A percentile compares a stretch with the other conserved stretches of the same genome.
Evolutionary conservation across 345 rosid species (phyloP).

Genomic region (Sonneratia caseolaris): DNA sequence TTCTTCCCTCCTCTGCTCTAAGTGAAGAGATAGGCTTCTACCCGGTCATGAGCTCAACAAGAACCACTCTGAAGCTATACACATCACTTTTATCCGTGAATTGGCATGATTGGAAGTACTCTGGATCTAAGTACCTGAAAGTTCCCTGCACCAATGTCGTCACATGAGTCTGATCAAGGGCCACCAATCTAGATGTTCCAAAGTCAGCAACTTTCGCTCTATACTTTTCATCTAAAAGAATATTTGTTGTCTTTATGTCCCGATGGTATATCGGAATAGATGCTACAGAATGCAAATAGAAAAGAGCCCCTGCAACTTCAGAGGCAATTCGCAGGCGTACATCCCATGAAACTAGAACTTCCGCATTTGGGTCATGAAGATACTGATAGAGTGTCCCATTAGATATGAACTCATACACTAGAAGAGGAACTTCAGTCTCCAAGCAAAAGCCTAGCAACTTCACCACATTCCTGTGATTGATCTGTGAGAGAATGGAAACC

Average conservation of each 20-base stretch:
- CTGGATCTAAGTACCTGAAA: background rate
- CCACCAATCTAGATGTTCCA: background rate
- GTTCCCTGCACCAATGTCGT: conserved; percentile 10
- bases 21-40: background rate
- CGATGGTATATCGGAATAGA: conserved; percentile 6
- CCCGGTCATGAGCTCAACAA: background rate
- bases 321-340: conserved; percentile 5
- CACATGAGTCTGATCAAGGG: conserved; percentile 2
- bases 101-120: background rate
- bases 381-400: conserved; percentile 10
- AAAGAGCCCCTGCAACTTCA: background rate
- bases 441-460: conserved; percentile 1
- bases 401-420: conserved; percentile 11
- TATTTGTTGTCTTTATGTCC: conserved; percentile 3
- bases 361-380: conserved; percentile 1
- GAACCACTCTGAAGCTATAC: conserved; percentile 9
- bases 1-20: background rate
- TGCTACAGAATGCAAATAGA: conserved; percentile 10
- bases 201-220: conserved; percentile 7
- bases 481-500: conserved; percentile 2
- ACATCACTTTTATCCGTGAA: conserved; percentile 4
- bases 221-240: conserved; percentile 1
- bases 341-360: conserved; percentile 10
- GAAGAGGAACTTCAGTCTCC: conserved; percentile 5
- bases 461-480: conserved; percentile 3